These are phyloP conservation scores for Spizellomyces punctatus DNA, from an alignment of 192 early-diverging fungal species.

Conservation along the genomic window DNA sequence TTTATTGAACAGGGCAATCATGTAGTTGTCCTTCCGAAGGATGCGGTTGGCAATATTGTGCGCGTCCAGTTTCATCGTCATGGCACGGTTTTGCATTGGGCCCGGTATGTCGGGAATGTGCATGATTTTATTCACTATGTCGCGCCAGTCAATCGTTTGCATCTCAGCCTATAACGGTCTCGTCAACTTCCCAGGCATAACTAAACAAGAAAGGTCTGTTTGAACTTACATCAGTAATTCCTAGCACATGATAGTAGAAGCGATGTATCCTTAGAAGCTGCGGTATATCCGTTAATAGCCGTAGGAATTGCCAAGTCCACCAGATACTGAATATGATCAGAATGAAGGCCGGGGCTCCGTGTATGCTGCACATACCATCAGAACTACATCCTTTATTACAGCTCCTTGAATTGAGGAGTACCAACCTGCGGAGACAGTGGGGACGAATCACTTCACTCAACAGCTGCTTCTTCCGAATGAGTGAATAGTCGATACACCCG, in stretches of 20 bases:
- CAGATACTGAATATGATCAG: constrained; percentile 69
- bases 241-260: constrained; percentile 80
- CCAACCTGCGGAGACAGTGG: constrained; percentile 62
- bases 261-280: constrained; percentile 77
- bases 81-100: constrained; percentile 41
- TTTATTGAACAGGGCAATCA: constrained; percentile 93
- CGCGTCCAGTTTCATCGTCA: constrained; percentile 44
- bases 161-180: constrained; percentile 67
- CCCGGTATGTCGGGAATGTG: constrained; percentile 45
- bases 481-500: constrained; percentile 87
- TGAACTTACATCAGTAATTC: constrained; percentile 67
- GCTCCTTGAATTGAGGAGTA: not conserved
- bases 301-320: constrained; percentile 76
- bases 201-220: not conserved
- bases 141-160: constrained; percentile 84
- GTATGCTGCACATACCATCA: constrained; percentile 24
- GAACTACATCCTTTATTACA: not conserved
- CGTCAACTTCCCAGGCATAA: not conserved
- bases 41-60: constrained; percentile 89
- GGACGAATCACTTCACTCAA: constrained; percentile 78
- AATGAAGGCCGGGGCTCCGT: constrained; percentile 48
- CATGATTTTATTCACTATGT: constrained; percentile 74
- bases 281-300: constrained; percentile 70
- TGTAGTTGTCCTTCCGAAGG: constrained; percentile 96
- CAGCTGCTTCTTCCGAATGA: constrained; percentile 66